Base-by-base conservation (phyloP, 768 basidiomycete species). In the Lactifluus echinatus region DNA sequence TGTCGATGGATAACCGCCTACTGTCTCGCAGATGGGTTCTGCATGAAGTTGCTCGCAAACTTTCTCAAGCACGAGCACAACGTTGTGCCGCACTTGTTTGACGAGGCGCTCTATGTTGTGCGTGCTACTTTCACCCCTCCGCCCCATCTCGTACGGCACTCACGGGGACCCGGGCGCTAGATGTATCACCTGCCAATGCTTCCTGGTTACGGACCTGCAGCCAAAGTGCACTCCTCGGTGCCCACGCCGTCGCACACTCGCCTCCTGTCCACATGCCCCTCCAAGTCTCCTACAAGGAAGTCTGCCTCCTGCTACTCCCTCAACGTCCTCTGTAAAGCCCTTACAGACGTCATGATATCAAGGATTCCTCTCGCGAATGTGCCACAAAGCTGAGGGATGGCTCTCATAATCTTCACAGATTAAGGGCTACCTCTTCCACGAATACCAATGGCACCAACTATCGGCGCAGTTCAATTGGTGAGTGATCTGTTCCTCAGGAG, bases 61-160 rank as follows among this genome's bases (percentile, higher is more conserved):
- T 95, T 93, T 66, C 67, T 96, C 67, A 95, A 94, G 71, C 76
- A 93, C 50, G 94, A 97, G 67, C 94, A 97, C 68, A 95, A 93
- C 53, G 93, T 94, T 11, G 76, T 73, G 10, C 91, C 85, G 1
- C 76, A 93, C 57, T 79, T 91, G 0, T 97, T 91, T 63, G 94
- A 96, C 68, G 94, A 97, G 71, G 93, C 93, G 0, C 71, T 95
- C 59, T 96, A 96, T 74, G 88, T 84, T 55, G 93, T 94, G 60
- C 73, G 89, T 78, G n/a, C 34, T 23, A 42, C 44, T 15, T 29
- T 2, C 26, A 21, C 42, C 62, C 15, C 29, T 24, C 8, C 8
- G 3, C 5, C 11, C 51, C 8, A 23, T 10, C 8, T 15, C 44
- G 15, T 17, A 28, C 19, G 28, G 14, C 8, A 17, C 53, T 10